A percentile compares a stretch with the other conserved stretches of the same genome.
These are phyloP conservation scores for Polysphondylium violaceum DNA, from an alignment of 78 protist species.

Conservation along the genomic window DNA sequence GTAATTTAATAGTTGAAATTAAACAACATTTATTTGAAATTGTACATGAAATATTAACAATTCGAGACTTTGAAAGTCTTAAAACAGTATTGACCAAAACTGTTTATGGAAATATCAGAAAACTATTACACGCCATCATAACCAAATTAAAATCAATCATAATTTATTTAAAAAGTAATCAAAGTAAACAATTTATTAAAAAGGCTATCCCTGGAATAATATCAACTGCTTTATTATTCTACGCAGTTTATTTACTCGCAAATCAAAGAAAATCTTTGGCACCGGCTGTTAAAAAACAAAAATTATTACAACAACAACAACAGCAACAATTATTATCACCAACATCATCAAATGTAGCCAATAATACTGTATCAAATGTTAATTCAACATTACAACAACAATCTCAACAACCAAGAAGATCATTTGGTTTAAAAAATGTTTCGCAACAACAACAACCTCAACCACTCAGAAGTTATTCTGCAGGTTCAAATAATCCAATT, in stretches of 20 bases:
- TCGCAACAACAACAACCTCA: not conserved
- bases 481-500: no score
- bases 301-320: slow-evolving; percentile 17
- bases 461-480: slow-evolving; percentile 17
- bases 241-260: not conserved
- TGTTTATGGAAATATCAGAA: slow-evolving; percentile 9
- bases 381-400: not conserved
- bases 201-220: not conserved
- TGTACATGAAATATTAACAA: slow-evolving; percentile 6
- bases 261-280: not conserved
- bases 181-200: not conserved
- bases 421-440: slow-evolving; percentile 40
- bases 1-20: not conserved
- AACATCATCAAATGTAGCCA: not conserved
- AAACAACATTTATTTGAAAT: slow-evolving; percentile 1
- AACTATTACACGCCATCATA: not conserved
- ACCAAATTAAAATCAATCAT: not conserved
- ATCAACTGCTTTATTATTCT: not conserved
- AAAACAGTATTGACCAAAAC: not conserved
- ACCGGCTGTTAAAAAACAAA: not conserved
- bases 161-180: slow-evolving; percentile 9
- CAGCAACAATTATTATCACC: no score
- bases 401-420: not conserved
- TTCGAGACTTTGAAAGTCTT: slow-evolving; percentile 15
- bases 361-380: no score